Base-by-base conservation (phyloP, 345 rosid species). In the Rhodamnia argentea region DNA sequence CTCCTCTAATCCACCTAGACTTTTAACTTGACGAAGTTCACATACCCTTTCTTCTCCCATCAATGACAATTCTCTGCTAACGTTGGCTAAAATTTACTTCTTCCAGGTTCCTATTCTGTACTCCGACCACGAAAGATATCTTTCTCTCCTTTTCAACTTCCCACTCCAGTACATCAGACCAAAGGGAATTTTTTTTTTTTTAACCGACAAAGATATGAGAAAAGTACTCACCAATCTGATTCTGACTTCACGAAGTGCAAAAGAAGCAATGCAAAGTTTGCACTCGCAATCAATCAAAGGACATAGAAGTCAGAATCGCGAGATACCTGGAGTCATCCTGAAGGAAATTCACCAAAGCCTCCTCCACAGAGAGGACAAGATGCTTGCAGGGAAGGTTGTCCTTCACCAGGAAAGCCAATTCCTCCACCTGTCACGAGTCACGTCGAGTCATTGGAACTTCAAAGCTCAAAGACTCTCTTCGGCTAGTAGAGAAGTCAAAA, bases 361-460 rank as follows among this genome's bases (percentile, higher is more conserved):
- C 95, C 89, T 94, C 96, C 91, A 93, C 92, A 5, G 96, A 91
- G 37, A 94, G 92, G 42, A 94, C 91, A 7, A 94, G 94, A 89
- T 92, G 94, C 84, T 93, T 94, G 86, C 91, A 91, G 70, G 90
- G 92, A 84, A 94, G 89, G 84, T 92, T 94, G 88, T 94, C 96
- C 89, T 87, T 93, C 26, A 94, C 92, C 32, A 94, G 92, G 59
- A 50, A 91, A 32, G 95, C 96, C 92, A 94, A 87, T 89, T 94
- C 96, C 91, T 91, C 94, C 47, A 94, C 94, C 94, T 94, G 87
- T 83, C 84, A 70, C 47, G 15, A 50, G 13, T 8, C n/a, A 37
- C 40, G 40, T 70, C 78, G 44, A 57, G 75, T 83, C 70, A 44
- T 20, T 9, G 32, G 13, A 26, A 44, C 29, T 27, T 42, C 6